These are phyloP conservation scores for Aspergillus neoniger DNA, from an alignment of 2,329 filamentous ascomycete species.

Conservation along the genomic window DNA sequence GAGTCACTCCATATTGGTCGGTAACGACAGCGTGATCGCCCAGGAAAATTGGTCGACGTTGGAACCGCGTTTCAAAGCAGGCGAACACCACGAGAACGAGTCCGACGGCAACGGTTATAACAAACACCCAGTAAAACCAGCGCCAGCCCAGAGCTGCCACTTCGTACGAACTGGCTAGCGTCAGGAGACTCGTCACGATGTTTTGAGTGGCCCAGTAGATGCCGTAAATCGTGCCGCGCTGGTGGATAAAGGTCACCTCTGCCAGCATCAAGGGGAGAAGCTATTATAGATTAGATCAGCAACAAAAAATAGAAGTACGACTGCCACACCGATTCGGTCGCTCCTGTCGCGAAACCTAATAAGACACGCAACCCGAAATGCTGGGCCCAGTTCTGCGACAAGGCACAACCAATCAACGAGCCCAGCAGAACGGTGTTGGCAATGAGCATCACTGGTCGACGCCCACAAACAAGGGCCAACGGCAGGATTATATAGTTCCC, in stretches of 20 bases:
- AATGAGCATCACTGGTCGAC: slow-evolving; percentile 39
- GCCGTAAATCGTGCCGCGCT: slow-evolving; percentile 40
- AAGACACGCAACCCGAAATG: slow-evolving; percentile 43
- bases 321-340: slow-evolving; percentile 37
- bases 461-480: slow-evolving; percentile 41
- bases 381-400: slow-evolving; percentile 35
- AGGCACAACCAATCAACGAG: slow-evolving; percentile 38
- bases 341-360: slow-evolving; percentile 41
- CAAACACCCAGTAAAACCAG: slow-evolving; percentile 48
- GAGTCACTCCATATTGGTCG: slow-evolving; percentile 44
- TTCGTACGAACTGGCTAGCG: slow-evolving; percentile 40
- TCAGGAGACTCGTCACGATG: slow-evolving; percentile 34
- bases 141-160: slow-evolving; percentile 41
- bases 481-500: slow-evolving; percentile 44
- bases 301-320: no score
- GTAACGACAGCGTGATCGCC: slow-evolving; percentile 41
- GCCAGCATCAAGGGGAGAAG: slow-evolving; percentile 43
- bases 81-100: slow-evolving; percentile 43
- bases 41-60: slow-evolving; percentile 36
- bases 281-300: slow-evolving; percentile 3
- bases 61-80: slow-evolving; percentile 45
- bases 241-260: slow-evolving; percentile 46
- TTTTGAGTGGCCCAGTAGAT: slow-evolving; percentile 46
- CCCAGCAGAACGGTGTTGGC: slow-evolving; percentile 35
- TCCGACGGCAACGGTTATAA: slow-evolving; percentile 37